Conservation (phyloP, 176 grass and related monocot species). For the Zea mays region DNA sequence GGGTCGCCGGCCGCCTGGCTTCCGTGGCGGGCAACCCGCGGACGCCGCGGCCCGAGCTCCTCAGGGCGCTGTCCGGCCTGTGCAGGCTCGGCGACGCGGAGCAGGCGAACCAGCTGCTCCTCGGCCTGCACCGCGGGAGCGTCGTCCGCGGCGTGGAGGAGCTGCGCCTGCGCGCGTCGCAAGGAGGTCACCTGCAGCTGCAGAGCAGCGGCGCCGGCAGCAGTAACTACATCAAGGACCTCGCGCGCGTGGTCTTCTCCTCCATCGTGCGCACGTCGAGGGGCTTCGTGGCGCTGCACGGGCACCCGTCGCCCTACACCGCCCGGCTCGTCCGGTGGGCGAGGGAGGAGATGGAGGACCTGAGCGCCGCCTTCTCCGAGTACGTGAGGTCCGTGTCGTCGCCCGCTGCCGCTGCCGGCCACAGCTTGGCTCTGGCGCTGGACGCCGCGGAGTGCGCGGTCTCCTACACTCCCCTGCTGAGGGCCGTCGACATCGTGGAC, state of each 20-base stretch:
- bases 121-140: conserved; percentile 17
- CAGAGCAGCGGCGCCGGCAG: not conserved
- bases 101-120: conserved; percentile 38
- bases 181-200: not conserved
- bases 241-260: conserved; percentile 48
- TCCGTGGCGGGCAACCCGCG: conserved; percentile 39
- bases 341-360: conserved; percentile 49
- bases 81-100: conserved; percentile 45
- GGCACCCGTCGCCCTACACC: not conserved
- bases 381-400: conserved; percentile 24
- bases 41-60: conserved; percentile 44
- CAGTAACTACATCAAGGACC: conserved; percentile 34
- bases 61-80: conserved; percentile 41
- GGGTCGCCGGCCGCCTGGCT: conserved; percentile 35
- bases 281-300: conserved; percentile 38
- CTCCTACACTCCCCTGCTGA: conserved; percentile 36
- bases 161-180: not conserved
- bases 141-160: conserved; percentile 14
- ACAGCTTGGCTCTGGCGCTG: conserved; percentile 23
- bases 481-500: not conserved
- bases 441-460: conserved; percentile 40
- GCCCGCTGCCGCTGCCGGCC: not conserved
- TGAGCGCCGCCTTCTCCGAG: conserved; percentile 36
- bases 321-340: conserved; percentile 43
- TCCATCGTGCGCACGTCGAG: conserved; percentile 37